Evolutionary conservation across 2,329 filamentous ascomycete species (phyloP), one percentile per base, ranked within the genome.

Genomic region (Colletotrichum falcatum): DNA sequence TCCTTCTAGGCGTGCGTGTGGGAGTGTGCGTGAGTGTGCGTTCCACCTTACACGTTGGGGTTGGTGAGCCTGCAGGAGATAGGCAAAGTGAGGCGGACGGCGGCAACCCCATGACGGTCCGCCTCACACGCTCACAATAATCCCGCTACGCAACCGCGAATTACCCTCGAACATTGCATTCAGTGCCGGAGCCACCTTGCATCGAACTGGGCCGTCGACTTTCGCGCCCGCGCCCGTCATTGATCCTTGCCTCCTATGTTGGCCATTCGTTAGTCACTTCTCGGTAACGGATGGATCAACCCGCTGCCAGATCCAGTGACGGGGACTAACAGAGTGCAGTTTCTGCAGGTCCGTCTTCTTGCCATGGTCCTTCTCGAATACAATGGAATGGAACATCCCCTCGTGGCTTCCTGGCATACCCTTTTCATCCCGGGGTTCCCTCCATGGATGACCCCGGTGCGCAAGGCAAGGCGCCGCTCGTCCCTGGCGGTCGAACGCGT

Each of bases 31-130:
- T 14, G 18, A n/a, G 12, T 23, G 51, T 49, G 39, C 49, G 46
- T 71, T 71, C 64, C 65, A 67, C 53, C 59, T 59, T 39, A 49
- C 44, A 63, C 42, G 51, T 68, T 26, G 68, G 59, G 56, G 53
- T 58, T 58, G 49, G 61, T 62, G 60, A 66, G 65, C 61, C 18
- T 73, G 72, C 72, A 72, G 70, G 62, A 69, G 70, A 70, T 65
- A 56, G 48, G 46, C 60, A 56, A 73, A 73, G 66, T 72, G 72
- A 73, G 72, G 72, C 72, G 70, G 51, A 72, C 72, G 70, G 56
- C 65, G 49, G 48, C 60, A 62, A 61, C 54, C 69, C 69, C 55
- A 59, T 58, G 55, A 63, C 62, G 54, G 71, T 56, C 37, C 66
- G 72, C 70, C 72, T 70, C 71, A 70, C 67, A 66, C 55, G 23